phyloP scores from a whole-genome alignment of 2,329 filamentous ascomycete genomes.

The Pyrenophora graminea region DNA sequence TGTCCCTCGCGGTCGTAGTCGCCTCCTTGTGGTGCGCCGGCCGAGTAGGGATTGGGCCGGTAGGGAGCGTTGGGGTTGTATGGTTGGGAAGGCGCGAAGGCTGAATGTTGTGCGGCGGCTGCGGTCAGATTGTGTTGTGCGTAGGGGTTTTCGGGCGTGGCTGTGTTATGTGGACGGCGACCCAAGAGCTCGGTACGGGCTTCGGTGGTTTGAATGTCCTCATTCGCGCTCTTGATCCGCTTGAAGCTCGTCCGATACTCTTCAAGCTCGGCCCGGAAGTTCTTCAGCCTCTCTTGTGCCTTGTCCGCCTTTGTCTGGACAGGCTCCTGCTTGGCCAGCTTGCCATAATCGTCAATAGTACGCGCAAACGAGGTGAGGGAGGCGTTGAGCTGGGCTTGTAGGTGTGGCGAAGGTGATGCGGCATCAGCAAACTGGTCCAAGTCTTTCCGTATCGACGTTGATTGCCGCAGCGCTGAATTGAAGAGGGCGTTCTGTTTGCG shows the following conservation, averaged over 20 bases:
- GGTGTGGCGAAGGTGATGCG: conserved; percentile 62
- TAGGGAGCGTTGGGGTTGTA: conserved; percentile 41
- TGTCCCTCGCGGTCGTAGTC: conserved; percentile 77
- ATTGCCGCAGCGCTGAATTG: conserved; percentile 84
- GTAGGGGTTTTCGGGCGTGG: conserved; percentile 94
- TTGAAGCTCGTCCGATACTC: conserved; percentile 81
- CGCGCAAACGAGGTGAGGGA: conserved; percentile 80
- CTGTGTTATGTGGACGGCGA: conserved; percentile 74
- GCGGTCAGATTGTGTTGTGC: conserved; percentile 48
- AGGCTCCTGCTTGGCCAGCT: conserved; percentile 83
- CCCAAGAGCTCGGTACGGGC: conserved; percentile 84
- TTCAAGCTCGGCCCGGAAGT: conserved; percentile 79
- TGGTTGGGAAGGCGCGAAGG: conserved; percentile 38
- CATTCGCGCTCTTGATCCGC: conserved; percentile 73
- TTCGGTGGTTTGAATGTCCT: conserved; percentile 70
- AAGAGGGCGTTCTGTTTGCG: conserved; percentile 73
- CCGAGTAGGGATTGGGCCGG: conserved; percentile 49
- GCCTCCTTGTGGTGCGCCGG: conserved; percentile 39
- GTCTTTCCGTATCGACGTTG: conserved; percentile 76
- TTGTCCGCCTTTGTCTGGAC: conserved; percentile 91
- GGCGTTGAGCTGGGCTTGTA: conserved; percentile 57
- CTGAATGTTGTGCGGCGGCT: conserved; percentile 26
- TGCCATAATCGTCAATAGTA: conserved; percentile 89
- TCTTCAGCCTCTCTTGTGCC: conserved; percentile 80
- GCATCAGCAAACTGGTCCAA: conserved; percentile 70